These are phyloP conservation scores for Austropuccinia psidii DNA, from an alignment of 1,284 basidiomycete species.

Conservation along the genomic window DNA sequence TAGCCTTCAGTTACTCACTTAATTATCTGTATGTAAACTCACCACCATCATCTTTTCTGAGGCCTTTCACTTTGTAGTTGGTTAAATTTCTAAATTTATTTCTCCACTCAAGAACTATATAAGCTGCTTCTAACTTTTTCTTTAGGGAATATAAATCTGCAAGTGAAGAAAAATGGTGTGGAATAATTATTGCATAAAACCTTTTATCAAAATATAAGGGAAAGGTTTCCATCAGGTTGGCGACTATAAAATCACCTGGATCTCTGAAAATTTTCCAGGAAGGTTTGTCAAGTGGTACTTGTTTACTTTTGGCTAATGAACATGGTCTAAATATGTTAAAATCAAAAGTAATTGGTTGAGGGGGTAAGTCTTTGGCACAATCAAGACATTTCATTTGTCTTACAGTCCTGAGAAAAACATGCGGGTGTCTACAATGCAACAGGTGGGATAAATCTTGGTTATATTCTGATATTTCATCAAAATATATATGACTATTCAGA, in stretches of 20 bases:
- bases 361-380: neutral
- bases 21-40: no score
- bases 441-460: neutral
- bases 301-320: neutral
- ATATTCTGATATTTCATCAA: no score
- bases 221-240: neutral
- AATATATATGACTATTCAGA: neutral
- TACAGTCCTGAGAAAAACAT: neutral
- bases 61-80: no score
- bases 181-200: neutral
- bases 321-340: neutral
- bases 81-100: no score
- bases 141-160: neutral
- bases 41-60: no score
- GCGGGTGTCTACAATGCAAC: neutral
- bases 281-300: neutral
- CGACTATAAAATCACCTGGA: neutral
- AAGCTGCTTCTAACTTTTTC: no score
- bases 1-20: neutral
- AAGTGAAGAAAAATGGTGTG: neutral
- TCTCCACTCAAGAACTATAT: no score
- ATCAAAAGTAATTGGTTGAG: neutral
- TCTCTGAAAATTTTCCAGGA: neutral
- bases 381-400: no score
- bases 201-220: no score